phyloP scores from a whole-genome alignment of 2,329 filamentous ascomycete genomes.

The Cladobotryum protrusum region DNA sequence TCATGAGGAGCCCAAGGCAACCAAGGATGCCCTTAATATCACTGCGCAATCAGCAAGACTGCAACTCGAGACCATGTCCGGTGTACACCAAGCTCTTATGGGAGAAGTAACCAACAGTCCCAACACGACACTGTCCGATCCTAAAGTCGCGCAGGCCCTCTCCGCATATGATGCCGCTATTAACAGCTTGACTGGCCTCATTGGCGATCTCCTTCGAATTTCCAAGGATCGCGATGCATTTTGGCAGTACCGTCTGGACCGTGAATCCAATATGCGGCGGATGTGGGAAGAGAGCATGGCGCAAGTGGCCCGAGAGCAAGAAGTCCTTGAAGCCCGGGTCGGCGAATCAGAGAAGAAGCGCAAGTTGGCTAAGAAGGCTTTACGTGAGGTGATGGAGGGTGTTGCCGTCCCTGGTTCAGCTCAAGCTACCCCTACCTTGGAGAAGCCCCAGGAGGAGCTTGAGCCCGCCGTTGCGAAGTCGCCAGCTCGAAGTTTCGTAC shows the following conservation, averaged over 20 bases:
- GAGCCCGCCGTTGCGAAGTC: constrained; percentile 32
- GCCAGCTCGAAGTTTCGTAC: constrained; percentile 35
- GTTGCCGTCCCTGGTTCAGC: constrained; percentile 29
- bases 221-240: constrained; percentile 90
- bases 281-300: constrained; percentile 99
- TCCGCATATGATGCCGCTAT: constrained; percentile 85
- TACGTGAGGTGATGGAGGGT: constrained; percentile 74
- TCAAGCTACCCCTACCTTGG: constrained; percentile 21
- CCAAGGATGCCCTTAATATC: constrained; percentile 93
- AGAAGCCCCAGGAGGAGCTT: constrained; percentile 26
- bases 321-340: constrained; percentile 79
- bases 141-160: constrained; percentile 69
- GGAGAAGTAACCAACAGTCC: constrained; percentile 62
- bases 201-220: constrained; percentile 84
- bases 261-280: constrained; percentile 82
- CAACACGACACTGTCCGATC: constrained; percentile 65
- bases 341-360: constrained; percentile 87
- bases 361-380: constrained; percentile 78
- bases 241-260: constrained; percentile 92
- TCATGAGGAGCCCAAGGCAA: constrained; percentile 64
- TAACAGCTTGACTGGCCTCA: constrained; percentile 73
- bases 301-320: constrained; percentile 88
- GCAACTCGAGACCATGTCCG: constrained; percentile 83
- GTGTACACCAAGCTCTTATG: constrained; percentile 77
- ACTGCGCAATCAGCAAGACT: constrained; percentile 91